Evolutionary conservation across 2,329 filamentous ascomycete species (phyloP).

Genomic region (Phialocephala subalpina): DNA sequence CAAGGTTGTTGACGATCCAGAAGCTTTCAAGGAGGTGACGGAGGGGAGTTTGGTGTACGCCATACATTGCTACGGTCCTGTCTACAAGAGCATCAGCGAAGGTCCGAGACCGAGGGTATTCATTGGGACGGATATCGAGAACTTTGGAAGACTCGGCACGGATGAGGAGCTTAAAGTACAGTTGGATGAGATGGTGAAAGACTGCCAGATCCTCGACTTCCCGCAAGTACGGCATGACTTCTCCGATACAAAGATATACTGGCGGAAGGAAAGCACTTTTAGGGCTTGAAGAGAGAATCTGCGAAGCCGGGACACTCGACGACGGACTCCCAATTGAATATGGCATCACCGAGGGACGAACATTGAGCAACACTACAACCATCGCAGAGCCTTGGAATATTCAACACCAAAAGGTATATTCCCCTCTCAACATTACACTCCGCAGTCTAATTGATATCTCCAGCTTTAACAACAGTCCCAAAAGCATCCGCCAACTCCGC

Average conservation of each 20-base stretch:
- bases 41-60: conserved; percentile 43
- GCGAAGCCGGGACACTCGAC: neutral
- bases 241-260: conserved; percentile 44
- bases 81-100: conserved; percentile 40
- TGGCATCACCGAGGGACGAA: too few relatives aligned
- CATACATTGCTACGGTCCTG: conserved; percentile 44
- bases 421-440: neutral
- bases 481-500: conserved; percentile 70
- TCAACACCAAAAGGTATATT: neutral
- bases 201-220: conserved; percentile 38
- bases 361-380: too few relatives aligned
- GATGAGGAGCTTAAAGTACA: conserved; percentile 20
- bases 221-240: conserved; percentile 44
- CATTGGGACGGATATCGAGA: conserved; percentile 42
- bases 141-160: conserved; percentile 36
- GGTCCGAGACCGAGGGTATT: conserved; percentile 37
- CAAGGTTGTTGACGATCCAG: conserved; percentile 40
- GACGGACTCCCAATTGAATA: too few relatives aligned
- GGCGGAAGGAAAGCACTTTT: conserved; percentile 25
- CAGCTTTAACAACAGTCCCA: conserved; percentile 59
- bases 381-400: neutral
- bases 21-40: conserved; percentile 38
- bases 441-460: conserved; percentile 40
- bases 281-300: neutral
- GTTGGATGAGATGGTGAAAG: conserved; percentile 38